These are phyloP conservation scores for Paratinospora sagittata DNA, from an alignment of 164 flowering plant species.

Conservation along the genomic window DNA sequence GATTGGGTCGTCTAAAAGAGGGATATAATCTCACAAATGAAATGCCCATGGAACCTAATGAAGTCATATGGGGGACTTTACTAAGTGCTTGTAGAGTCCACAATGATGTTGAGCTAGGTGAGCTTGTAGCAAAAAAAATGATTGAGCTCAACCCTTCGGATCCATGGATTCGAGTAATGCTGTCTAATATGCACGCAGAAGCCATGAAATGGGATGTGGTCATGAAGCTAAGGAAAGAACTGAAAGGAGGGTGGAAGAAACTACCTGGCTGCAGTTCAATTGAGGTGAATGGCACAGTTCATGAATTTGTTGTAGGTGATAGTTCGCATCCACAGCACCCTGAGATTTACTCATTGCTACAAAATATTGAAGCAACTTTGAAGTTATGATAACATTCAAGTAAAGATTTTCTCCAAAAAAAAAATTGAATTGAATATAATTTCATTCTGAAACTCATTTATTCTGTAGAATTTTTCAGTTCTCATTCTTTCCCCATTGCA, in stretches of 20 bases:
- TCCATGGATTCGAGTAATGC: conserved; percentile 25
- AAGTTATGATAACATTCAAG: conserved; percentile 14
- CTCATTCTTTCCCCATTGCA: background rate
- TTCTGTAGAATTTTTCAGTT: background rate
- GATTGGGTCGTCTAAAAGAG: conserved; percentile 21
- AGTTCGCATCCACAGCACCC: conserved; percentile 8
- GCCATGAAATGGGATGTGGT: conserved; percentile 24
- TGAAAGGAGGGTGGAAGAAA: conserved; percentile 23
- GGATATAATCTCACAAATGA: conserved; percentile 21
- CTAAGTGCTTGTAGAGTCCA: conserved; percentile 32
- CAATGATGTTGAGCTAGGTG: conserved; percentile 27
- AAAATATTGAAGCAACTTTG: conserved; percentile 12
- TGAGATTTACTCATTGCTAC: conserved; percentile 16
- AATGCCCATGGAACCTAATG: conserved; percentile 28
- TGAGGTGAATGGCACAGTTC: conserved; percentile 18
- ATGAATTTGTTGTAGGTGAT: conserved; percentile 23
- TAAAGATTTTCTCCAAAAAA: too few relatives aligned
- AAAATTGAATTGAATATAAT: background rate
- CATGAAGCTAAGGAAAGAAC: conserved; percentile 27
- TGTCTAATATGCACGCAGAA: conserved; percentile 30
- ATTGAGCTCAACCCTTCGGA: conserved; percentile 28
- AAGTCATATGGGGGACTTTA: conserved; percentile 28
- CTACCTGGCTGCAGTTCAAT: conserved; percentile 28
- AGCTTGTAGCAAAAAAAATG: conserved; percentile 22
- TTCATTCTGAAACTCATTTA: background rate